These are phyloP conservation scores for Mycena rebaudengoi DNA, from an alignment of 768 basidiomycete species.

Conservation along the genomic window DNA sequence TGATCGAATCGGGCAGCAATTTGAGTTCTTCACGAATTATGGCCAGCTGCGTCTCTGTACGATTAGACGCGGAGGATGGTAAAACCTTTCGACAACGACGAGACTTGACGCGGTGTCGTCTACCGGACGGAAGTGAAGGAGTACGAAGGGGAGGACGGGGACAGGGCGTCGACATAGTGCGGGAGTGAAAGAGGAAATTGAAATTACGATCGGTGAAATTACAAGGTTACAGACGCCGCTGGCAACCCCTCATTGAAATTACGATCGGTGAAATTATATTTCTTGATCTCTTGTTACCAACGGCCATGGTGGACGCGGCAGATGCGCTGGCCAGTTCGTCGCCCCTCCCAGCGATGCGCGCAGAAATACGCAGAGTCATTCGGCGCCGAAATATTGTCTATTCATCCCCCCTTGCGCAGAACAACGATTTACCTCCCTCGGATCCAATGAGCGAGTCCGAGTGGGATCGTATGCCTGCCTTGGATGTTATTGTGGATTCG, in stretches of 20 bases:
- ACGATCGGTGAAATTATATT: neutral
- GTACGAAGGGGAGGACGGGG: neutral
- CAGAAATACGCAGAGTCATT: too few species aligned
- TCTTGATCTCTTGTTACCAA: neutral
- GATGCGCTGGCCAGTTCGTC: neutral
- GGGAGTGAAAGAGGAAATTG: neutral
- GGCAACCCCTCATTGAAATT: too few species aligned
- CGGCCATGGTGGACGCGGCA: neutral
- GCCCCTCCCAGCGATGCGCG: neutral
- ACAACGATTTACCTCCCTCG: neutral
- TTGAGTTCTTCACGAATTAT: too few species aligned
- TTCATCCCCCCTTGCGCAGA: neutral
- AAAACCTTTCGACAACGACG: neutral
- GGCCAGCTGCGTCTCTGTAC: neutral
- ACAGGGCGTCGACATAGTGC: neutral
- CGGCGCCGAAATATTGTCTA: neutral
- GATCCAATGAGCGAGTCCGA: neutral
- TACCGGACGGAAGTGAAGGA: neutral
- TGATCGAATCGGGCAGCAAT: neutral
- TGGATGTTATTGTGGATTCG: neutral
- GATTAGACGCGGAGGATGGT: neutral
- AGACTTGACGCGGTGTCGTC: neutral
- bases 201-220: neutral
- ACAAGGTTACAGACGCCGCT: too few species aligned
- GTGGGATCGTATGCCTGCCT: neutral